Evolutionary conservation across 1,284 basidiomycete species (phyloP), one percentile per base, ranked within the genome.

Genomic region (Lentinula novae-zelandiae): DNA sequence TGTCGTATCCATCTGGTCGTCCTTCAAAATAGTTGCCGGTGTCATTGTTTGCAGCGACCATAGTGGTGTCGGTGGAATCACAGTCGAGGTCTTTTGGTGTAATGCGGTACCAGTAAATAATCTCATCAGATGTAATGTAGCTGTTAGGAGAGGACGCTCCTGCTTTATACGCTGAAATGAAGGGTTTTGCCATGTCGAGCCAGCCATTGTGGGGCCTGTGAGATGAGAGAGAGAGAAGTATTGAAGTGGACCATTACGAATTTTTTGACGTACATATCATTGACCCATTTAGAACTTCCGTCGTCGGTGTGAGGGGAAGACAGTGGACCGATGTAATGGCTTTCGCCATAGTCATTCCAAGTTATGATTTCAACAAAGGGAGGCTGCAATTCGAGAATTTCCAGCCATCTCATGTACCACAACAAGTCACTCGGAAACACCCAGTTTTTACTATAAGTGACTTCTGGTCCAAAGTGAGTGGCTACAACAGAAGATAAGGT

Each of bases 321-420:
- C 15, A 69, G 54, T 1, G 66, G 67, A 2, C 66, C 66, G 3
- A 67, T 64, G 57, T 69, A 69, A 50, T 68, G 67, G 9, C 66
- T 66, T 58, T 69, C 68, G 31, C 68, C 68, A 22, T 67, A 67
- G 55, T 72, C 70, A 50, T 72, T 70, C 70, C 70, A 72, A 6
- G 68, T 70, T 9, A 69, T 62, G 62, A 80, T 74, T 70, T 81
- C 77, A 17, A 79, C 73, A 53, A 79, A 71, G 60, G 72, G 71
- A 66, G 67, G 77, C 33, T 70, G 64, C 17, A 71, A 63, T 13
- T 67, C 65, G 20, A 71, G 64, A 58, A 73, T 68, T 53, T 75
- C 68, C 27, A 67, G 46, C 70, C 70, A 71, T 31, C 70, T 69
- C 57, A 69, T 65, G 57, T 73, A 70, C 70, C 68, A 74, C 15